These are phyloP conservation scores for Talaromyces verruculosus DNA, from an alignment of 2,329 filamentous ascomycete species.

Conservation along the genomic window DNA sequence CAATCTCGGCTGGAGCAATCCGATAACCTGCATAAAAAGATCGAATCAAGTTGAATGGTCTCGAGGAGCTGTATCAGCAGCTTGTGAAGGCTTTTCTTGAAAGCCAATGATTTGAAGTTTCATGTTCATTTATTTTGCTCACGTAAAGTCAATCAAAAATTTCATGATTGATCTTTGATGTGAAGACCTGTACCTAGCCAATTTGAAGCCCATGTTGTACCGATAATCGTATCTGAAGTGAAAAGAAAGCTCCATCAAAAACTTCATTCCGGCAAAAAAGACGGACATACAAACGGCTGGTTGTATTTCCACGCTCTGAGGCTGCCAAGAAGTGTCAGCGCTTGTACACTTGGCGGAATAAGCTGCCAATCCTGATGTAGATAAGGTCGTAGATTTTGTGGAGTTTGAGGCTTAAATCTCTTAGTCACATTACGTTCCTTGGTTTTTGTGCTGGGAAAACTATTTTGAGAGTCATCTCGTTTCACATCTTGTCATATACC, in stretches of 20 bases:
- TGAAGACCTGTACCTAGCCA: neutral
- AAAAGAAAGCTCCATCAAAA: neutral
- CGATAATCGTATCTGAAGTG: neutral
- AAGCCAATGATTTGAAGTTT: neutral
- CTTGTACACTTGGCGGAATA: neutral
- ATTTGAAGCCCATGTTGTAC: neutral
- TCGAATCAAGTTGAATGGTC: no score
- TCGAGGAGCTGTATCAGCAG: no score
- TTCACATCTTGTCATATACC: neutral
- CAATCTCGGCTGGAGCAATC: no score
- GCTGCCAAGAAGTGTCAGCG: neutral
- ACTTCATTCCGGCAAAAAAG: no score
- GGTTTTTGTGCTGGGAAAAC: neutral
- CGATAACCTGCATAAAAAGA: no score
- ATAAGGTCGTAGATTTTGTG: neutral
- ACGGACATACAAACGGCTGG: no score
- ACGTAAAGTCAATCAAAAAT: neutral
- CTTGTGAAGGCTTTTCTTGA: neutral
- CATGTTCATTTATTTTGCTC: neutral
- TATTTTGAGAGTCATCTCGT: neutral
- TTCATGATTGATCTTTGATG: no score
- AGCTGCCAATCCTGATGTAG: neutral
- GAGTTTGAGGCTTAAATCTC: neutral
- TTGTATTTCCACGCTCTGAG: neutral
- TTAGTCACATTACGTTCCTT: neutral